These are phyloP conservation scores for Croton setiger DNA, from an alignment of 441 rosid genomes.

Conservation along the genomic window DNA sequence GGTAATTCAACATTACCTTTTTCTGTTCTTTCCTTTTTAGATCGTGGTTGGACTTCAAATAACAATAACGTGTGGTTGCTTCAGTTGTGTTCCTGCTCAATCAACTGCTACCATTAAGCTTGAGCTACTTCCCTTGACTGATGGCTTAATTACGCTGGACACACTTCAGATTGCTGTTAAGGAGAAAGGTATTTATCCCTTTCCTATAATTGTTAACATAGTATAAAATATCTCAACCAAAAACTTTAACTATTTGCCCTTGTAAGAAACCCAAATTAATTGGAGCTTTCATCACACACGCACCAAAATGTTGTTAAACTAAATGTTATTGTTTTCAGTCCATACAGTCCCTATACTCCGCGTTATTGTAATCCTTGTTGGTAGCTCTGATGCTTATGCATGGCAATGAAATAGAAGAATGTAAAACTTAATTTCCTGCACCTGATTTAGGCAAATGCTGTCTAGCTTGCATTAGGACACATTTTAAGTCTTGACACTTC, in stretches of 20 bases:
- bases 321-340: neutral
- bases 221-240: neutral
- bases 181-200: slow-evolving; percentile 72
- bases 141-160: slow-evolving; percentile 91
- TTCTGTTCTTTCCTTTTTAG: slow-evolving; percentile 14
- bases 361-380: neutral
- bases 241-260: neutral
- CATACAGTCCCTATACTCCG: neutral
- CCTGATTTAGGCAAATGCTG: neutral
- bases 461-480: neutral
- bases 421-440: neutral
- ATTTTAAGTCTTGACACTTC: neutral
- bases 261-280: neutral
- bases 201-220: neutral
- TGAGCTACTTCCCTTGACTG: slow-evolving; percentile 94
- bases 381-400: neutral
- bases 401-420: neutral
- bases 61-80: slow-evolving; percentile 21
- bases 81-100: slow-evolving; percentile 90
- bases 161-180: slow-evolving; percentile 82
- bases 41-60: slow-evolving; percentile 17
- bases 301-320: neutral
- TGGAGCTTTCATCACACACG: slow-evolving; percentile 1
- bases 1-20: slow-evolving; percentile 44
- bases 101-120: slow-evolving; percentile 88